Base-by-base conservation (phyloP, 177 flowering plant species). In the Tripterygium wilfordii region DNA sequence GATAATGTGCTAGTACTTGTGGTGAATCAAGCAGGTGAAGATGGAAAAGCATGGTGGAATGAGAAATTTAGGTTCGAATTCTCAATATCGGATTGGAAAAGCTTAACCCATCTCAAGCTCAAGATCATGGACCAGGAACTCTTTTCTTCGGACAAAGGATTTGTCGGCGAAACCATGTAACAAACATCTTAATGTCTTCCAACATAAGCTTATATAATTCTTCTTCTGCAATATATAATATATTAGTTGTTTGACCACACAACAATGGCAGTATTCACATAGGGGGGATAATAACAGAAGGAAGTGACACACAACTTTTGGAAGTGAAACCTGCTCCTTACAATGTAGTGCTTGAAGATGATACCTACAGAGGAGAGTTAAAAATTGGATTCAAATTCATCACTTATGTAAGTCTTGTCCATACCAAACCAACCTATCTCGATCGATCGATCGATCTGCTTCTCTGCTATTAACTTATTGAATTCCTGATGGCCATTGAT, bases 311-410 rank as follows among this genome's bases (percentile, higher is more conserved):
- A 45, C 85, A 83, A 33, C 29, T 21, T 22, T 26, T 77, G 37
- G 82, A 76, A 68, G 20, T 78, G 26, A 53, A 48, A 41, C 82
- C 90, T 54, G 44, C 79, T 33, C 66, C 76, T 13, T 77, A 74
- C 35, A 80, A 76, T 28, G 83, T 87, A 10, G 89, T 87, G 38
- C 83, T 84, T 32, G 85, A 82, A 48, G 89, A 87, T 68, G 82
- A 76, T 43, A 74, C 87, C 7, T 87, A 74, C 60, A 68, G 65
- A 61, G 96, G 92, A 35, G 62, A 78, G 51, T 67, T 87, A 23
- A 76, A 70, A 27, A 53, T 84, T 33, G 87, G 83, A n/a, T 47
- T 87, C 16, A 80, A 67, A 48, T 84, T 74, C 66, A 53, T 49
- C 8, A 42, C 57, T 21, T 58, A 61, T 43, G 89, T 83, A 56